Conservation (phyloP, 371 early-diverging fungal species). For the Umbelopsis sp. region DNA sequence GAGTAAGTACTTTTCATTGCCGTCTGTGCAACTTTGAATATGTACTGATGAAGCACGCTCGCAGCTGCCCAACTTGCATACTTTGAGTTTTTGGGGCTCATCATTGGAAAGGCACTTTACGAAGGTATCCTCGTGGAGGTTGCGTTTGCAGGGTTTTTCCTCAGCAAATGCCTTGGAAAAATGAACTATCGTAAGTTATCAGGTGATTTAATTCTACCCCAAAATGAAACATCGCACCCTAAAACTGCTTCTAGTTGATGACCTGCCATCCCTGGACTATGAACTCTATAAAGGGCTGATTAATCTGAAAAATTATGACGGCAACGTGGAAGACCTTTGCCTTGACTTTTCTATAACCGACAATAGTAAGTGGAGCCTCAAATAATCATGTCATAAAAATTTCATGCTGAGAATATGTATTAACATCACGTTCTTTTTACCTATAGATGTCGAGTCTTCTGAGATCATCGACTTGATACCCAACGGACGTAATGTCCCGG, state of each 20-base stretch:
- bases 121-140: conserved; percentile 93
- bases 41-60: neutral
- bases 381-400: neutral
- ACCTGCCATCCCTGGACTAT: conserved; percentile 87
- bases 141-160: conserved; percentile 91
- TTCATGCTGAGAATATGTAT: neutral
- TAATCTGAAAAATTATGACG: conserved; percentile 79
- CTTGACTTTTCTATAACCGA: conserved; percentile 82
- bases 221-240: neutral
- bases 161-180: conserved; percentile 85
- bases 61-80: conserved; percentile 64
- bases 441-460: conserved; percentile 52
- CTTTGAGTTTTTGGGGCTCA: conserved; percentile 87
- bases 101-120: conserved; percentile 93
- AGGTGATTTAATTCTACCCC: neutral
- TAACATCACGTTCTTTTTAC: neutral
- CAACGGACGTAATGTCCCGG: conserved; percentile 73
- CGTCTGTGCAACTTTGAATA: neutral
- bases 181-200: conserved; percentile 61
- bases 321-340: conserved; percentile 74
- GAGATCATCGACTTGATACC: conserved; percentile 76
- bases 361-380: conserved; percentile 41
- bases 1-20: conserved; percentile 33
- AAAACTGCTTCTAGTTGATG: conserved; percentile 65
- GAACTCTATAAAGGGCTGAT: conserved; percentile 85